Percentiles rank a stretch among this genome's conserved stretches.
phyloP scores from a whole-genome alignment of 2,329 filamentous ascomycete species.

The Colletotrichum tabaci region DNA sequence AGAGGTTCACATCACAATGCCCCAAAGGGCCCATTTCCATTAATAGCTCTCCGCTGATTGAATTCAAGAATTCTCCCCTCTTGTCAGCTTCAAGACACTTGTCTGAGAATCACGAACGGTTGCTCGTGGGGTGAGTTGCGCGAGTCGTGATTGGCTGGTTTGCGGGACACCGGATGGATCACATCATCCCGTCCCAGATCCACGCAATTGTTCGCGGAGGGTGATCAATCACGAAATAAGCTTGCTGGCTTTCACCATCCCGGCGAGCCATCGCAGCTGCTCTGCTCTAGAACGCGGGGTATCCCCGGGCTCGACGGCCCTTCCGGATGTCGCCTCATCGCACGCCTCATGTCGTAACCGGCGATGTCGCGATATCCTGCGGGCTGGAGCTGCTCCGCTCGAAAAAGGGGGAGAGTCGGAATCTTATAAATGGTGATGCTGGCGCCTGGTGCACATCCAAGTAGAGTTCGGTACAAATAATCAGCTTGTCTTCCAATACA shows the following conservation, averaged over 20 bases:
- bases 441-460: background rate
- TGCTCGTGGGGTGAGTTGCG: constrained; percentile 1
- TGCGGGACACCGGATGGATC: background rate
- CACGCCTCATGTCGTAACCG: constrained; percentile 4
- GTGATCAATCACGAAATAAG: constrained; percentile 40
- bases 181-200: constrained; percentile 35
- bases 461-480: rapidly evolving
- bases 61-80: too few relatives aligned
- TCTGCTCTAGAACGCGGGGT: constrained; percentile 4
- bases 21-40: too few relatives aligned
- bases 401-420: background rate
- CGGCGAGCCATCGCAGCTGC: background rate
- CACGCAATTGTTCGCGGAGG: constrained; percentile 32
- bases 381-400: background rate
- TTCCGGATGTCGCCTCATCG: constrained; percentile 29
- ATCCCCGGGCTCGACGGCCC: background rate
- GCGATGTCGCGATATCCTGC: constrained; percentile 7
- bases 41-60: background rate
- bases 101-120: background rate
- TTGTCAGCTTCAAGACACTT: background rate
- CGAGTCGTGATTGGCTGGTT: constrained; percentile 17
- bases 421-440: constrained; percentile 23
- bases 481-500: background rate
- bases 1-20: background rate
- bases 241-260: constrained; percentile 30